phyloP scores from a whole-genome alignment of 257 asterid species.

The Penstemon barbatus region DNA sequence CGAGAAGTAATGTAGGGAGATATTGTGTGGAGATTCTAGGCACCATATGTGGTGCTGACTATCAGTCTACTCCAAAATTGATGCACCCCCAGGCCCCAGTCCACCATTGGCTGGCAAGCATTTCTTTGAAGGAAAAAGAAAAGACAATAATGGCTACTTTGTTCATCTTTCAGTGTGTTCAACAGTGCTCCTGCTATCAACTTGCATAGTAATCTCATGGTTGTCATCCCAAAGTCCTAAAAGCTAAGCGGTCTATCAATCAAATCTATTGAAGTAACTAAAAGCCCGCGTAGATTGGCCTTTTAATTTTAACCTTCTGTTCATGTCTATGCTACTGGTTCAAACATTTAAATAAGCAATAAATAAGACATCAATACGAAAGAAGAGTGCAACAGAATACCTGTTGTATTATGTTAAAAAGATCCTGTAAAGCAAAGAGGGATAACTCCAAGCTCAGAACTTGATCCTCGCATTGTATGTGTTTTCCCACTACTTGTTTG shows the following conservation, averaged over 20 bases:
- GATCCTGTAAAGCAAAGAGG: slow-evolving; percentile 77
- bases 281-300: background rate
- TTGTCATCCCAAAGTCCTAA: slow-evolving; percentile 17
- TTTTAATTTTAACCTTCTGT: slow-evolving; percentile 7
- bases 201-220: background rate
- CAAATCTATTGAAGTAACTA: background rate
- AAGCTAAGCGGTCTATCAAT: slow-evolving; percentile 6
- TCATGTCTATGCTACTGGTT: background rate
- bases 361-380: background rate
- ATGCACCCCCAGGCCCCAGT: no score
- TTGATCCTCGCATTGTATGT: slow-evolving; percentile 92
- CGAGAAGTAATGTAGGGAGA: no score
- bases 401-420: slow-evolving; percentile 70
- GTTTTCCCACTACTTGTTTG: slow-evolving; percentile 98
- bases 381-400: slow-evolving; percentile 30
- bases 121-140: no score
- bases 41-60: no score
- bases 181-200: background rate
- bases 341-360: background rate
- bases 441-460: slow-evolving; percentile 86
- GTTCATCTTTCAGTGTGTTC: no score
- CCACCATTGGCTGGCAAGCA: no score
- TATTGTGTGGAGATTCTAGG: no score
- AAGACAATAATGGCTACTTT: no score
- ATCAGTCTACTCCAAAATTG: no score